Percentiles rank a stretch among this genome's conserved stretches.
phyloP scores from a whole-genome alignment of 805 yeast species.

The Lachancea fermentati region DNA sequence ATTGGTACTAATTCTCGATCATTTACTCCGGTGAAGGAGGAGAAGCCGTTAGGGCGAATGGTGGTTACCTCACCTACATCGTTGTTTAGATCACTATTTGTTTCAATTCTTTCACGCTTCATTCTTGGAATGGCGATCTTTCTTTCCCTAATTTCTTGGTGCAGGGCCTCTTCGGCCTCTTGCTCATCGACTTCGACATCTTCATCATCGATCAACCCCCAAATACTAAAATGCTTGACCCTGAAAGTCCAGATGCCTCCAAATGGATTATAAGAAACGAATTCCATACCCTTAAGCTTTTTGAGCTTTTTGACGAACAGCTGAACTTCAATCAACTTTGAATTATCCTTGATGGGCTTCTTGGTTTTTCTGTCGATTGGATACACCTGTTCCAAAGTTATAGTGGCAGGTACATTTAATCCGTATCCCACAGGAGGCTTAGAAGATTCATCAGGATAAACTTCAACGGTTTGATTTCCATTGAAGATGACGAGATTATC shows the following conservation, averaged over 20 bases:
- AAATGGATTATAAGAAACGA: conserved; percentile 71
- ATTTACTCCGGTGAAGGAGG: neutral
- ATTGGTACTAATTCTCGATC: neutral
- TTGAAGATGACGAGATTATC: conserved; percentile 44
- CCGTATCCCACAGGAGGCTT: conserved; percentile 66
- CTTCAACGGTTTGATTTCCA: conserved; percentile 47
- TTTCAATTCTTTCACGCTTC: neutral
- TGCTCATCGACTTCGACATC: conserved; percentile 52
- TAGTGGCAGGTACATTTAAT: conserved; percentile 69
- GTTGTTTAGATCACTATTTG: neutral
- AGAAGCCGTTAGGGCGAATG: neutral
- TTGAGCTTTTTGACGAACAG: conserved; percentile 47
- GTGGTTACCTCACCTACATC: neutral
- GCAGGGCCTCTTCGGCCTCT: conserved; percentile 24
- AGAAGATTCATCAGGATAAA: conserved; percentile 47
- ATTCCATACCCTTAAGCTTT: conserved; percentile 63
- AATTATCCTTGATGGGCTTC: conserved; percentile 25
- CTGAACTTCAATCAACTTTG: conserved; percentile 39
- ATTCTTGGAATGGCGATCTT: conserved; percentile 6
- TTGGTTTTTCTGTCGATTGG: conserved; percentile 38
- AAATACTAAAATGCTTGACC: conserved; percentile 87
- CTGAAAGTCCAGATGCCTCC: conserved; percentile 72
- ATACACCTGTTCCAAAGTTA: conserved; percentile 56
- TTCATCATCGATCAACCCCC: conserved; percentile 80
- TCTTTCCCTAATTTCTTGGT: conserved; percentile 4